Percentiles rank a stretch among this genome's conserved stretches.
phyloP scores from a whole-genome alignment of 495 filamentous ascomycete genomes.

The Melanomma pulvis-pyrius region DNA sequence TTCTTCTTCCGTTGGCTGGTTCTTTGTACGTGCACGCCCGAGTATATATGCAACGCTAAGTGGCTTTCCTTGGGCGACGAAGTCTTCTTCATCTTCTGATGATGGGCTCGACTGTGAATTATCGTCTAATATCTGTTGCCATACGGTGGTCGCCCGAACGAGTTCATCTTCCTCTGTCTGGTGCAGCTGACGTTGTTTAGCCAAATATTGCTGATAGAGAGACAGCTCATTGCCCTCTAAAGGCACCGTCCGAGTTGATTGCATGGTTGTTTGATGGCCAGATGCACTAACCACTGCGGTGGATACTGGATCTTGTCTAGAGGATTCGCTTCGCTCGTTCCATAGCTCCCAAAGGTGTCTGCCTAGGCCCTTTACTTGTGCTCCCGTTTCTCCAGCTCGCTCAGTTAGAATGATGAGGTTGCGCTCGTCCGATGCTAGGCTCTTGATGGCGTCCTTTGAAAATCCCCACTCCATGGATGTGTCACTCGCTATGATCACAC shows the following conservation, averaged over 20 bases:
- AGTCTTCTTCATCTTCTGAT: constrained; percentile 84
- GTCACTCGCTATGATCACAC: constrained; percentile 89
- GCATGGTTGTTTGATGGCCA: constrained; percentile 63
- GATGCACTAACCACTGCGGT: constrained; percentile 56
- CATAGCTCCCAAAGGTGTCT: constrained; percentile 46
- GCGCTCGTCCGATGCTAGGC: constrained; percentile 69
- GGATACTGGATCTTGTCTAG: constrained; percentile 6
- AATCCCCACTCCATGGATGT: constrained; percentile 93
- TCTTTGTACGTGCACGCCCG: constrained; percentile 78
- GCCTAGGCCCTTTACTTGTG: constrained; percentile 35
- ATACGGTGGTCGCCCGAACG: constrained; percentile 65
- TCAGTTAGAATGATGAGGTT: constrained; percentile 90
- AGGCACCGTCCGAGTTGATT: constrained; percentile 61
- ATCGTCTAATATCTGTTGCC: constrained; percentile 77
- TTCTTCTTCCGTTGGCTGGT: constrained; percentile 80
- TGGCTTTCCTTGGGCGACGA: constrained; percentile 87
- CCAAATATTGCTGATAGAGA: constrained; percentile 87
- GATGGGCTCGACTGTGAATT: constrained; percentile 75
- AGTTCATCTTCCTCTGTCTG: constrained; percentile 72
- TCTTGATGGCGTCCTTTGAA: constrained; percentile 78
- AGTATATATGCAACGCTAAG: constrained; percentile 84
- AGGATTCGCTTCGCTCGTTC: constrained; percentile 23
- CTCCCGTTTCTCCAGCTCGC: constrained; percentile 20
- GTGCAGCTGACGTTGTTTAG: constrained; percentile 77
- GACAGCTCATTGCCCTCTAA: constrained; percentile 73